Percentiles rank a stretch among this genome's conserved stretches.
Conservation (phyloP, 306 rosid genomes). For the Morella rubra region DNA sequence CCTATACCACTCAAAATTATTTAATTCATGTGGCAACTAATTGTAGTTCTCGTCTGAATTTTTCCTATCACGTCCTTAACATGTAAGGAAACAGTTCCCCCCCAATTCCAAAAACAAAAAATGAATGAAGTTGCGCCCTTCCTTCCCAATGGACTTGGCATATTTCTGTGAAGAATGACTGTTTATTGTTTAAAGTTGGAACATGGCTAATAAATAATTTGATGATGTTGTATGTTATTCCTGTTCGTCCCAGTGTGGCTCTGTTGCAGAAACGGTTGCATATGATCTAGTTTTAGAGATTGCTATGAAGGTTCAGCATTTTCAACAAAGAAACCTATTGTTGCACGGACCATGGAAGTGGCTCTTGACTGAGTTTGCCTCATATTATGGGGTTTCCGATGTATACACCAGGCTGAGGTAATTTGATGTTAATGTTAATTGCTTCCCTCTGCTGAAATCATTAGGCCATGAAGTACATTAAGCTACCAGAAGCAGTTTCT, state of each 20-base stretch:
- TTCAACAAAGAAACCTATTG: conserved; percentile 77
- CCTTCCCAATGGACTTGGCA: background rate
- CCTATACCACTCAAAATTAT: background rate
- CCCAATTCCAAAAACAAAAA: background rate
- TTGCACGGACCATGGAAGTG: conserved; percentile 95
- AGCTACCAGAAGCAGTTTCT: background rate
- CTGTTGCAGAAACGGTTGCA: conserved; percentile 96
- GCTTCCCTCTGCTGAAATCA: conserved; percentile 16
- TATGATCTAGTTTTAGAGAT: conserved; percentile 89
- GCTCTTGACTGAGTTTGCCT: conserved; percentile 88
- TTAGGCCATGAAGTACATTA: conserved; percentile 1
- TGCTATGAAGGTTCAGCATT: conserved; percentile 90
- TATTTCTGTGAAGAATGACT: conserved; percentile 4
- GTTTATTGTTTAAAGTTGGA: background rate
- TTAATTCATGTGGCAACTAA: background rate
- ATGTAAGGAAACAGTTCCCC: background rate
- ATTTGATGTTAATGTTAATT: conserved; percentile 12
- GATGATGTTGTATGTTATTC: conserved; percentile 14
- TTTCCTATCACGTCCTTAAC: background rate
- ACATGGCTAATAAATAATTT: conserved; percentile 5
- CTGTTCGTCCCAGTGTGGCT: conserved; percentile 60
- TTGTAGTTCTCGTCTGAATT: background rate
- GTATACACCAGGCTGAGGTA: conserved; percentile 91
- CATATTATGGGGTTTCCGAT: conserved; percentile 91
- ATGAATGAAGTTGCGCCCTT: background rate